phyloP scores from a whole-genome alignment of 1,139 yeast genomes.

The Yamadazyma diospyri region DNA sequence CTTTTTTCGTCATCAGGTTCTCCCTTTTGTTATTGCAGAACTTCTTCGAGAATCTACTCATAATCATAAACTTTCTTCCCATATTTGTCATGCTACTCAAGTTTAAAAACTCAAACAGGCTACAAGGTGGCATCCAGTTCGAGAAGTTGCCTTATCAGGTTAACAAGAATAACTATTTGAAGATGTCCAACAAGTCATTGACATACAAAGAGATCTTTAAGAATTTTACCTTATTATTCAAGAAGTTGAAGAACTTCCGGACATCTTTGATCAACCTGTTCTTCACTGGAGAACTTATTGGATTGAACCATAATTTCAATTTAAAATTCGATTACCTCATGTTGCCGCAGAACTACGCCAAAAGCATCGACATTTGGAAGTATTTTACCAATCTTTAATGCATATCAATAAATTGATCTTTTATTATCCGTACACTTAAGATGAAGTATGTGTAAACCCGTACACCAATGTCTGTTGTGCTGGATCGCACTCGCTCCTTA shows the following conservation, averaged over 20 bases:
- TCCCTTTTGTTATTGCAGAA: constrained; percentile 49
- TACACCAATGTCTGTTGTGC: no score
- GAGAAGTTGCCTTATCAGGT: constrained; percentile 15
- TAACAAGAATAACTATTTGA: constrained; percentile 22
- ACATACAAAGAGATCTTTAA: constrained; percentile 36
- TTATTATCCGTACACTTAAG: neutral
- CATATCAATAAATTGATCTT: neutral
- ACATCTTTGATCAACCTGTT: constrained; percentile 25
- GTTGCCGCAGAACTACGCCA: constrained; percentile 36
- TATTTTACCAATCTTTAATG: constrained; percentile 12
- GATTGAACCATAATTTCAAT: constrained; percentile 27
- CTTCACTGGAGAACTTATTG: constrained; percentile 29
- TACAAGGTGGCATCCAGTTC: constrained; percentile 84
- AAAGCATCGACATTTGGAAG: constrained; percentile 32
- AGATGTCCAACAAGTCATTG: constrained; percentile 37
- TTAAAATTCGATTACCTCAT: constrained; percentile 39
- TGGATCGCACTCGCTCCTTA: no score
- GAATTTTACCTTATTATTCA: constrained; percentile 31
- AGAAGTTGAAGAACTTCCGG: constrained; percentile 29
- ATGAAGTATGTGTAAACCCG: no score
- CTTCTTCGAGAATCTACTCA: constrained; percentile 56
- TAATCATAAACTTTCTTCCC: constrained; percentile 79
- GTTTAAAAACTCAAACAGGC: constrained; percentile 73
- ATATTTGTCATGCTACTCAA: constrained; percentile 76
- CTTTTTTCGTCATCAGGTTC: constrained; percentile 63